A percentile compares a stretch with the other conserved stretches of the same genome.
Conservation (phyloP, 495 filamentous ascomycete species). For the Trichoderma reesei region DNA sequence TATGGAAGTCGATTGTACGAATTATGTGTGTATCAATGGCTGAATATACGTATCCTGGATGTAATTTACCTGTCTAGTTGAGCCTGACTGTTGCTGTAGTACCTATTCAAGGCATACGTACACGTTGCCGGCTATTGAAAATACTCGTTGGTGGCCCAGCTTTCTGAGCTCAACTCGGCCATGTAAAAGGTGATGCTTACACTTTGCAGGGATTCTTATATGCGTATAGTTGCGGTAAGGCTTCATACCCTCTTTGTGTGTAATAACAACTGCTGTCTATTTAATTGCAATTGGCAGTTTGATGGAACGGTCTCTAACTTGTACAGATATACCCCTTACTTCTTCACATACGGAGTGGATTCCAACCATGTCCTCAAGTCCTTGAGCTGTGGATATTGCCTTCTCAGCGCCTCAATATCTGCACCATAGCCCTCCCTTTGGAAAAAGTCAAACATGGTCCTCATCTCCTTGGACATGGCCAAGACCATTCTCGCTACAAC, state of each 20-base stretch:
- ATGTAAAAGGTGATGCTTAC: no score
- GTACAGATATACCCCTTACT: not conserved
- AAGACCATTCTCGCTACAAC: slow-evolving; percentile 25
- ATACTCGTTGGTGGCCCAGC: no score
- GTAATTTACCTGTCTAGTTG: no score
- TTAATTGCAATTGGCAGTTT: no score
- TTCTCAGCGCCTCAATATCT: slow-evolving; percentile 41
- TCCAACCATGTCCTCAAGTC: slow-evolving; percentile 48
- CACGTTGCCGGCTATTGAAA: no score
- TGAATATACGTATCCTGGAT: slow-evolving; percentile 9
- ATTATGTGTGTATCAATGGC: not conserved
- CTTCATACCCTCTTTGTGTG: no score
- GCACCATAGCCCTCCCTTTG: slow-evolving; percentile 43
- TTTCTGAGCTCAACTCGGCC: no score
- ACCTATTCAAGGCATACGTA: no score
- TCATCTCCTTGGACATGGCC: slow-evolving; percentile 41
- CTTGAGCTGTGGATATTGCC: slow-evolving; percentile 41
- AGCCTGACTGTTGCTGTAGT: no score
- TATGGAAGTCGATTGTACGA: not conserved
- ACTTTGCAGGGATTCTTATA: no score
- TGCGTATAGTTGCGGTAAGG: no score
- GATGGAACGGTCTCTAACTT: not conserved
- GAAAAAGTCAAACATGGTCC: slow-evolving; percentile 53
- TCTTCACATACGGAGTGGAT: slow-evolving; percentile 37
- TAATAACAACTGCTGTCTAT: no score